Conservation (phyloP, 1,139 yeast species). For the Yamadazyma diddensiae region DNA sequence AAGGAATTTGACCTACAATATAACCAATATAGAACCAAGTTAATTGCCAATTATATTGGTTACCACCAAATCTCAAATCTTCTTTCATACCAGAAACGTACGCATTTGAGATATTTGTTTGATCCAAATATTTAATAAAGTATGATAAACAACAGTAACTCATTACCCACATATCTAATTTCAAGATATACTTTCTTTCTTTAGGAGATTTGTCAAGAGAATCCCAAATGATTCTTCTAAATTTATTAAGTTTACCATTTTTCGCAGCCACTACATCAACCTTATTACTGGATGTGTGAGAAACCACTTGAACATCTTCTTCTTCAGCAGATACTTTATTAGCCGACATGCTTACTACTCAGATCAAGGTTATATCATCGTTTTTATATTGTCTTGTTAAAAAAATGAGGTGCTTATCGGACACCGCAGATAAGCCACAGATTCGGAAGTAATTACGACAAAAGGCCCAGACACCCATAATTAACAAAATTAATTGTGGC, state of each 20-base stretch:
- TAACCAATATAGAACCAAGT: conserved; percentile 33
- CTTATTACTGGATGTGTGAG: no score
- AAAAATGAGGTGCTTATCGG: no score
- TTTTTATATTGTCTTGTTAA: no score
- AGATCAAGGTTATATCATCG: no score
- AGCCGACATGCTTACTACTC: no score
- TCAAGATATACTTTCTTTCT: conserved; percentile 21
- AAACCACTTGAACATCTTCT: no score
- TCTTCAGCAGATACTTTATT: no score
- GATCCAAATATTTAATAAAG: conserved; percentile 45
- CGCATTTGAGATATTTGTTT: conserved; percentile 32
- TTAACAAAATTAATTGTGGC: no score
- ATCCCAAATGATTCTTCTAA: conserved; percentile 39
- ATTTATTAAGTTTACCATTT: conserved; percentile 1
- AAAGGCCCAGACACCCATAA: no score
- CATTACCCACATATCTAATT: conserved; percentile 36
- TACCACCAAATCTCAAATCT: conserved; percentile 45
- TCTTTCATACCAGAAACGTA: conserved; percentile 52
- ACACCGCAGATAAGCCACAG: no score
- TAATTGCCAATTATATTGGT: conserved; percentile 45
- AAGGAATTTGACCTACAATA: conserved; percentile 20
- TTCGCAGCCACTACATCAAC: no score
- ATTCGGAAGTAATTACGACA: no score
- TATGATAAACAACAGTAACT: conserved; percentile 32
- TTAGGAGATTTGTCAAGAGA: conserved; percentile 43